Evolutionary conservation across 495 filamentous ascomycete genomes (phyloP), one percentile per base, ranked within the genome.

Genomic region (Polyplosphaeria fusca): DNA sequence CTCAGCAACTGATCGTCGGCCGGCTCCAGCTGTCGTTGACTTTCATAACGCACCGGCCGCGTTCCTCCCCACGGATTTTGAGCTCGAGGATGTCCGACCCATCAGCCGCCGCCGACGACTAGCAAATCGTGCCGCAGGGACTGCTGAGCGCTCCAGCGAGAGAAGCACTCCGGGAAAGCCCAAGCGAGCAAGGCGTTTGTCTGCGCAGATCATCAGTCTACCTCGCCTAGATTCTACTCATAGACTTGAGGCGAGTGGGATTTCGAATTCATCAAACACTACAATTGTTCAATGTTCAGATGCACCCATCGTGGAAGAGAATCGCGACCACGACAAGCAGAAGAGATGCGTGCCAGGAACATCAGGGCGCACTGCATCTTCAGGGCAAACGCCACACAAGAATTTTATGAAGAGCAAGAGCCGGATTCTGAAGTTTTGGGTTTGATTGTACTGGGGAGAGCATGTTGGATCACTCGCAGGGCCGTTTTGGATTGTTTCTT

Each of bases 21-120:
- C 47, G 23, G 54, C 60, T 5, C 60, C 55, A 9, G 62, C 65
- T 25, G 35, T 63, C 2, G 64, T 67, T n/a, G 68, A 68, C 46
- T 70, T 70, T 42, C 68, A 70, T 41, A 70, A 60, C 37, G 51
- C 66, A 1, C 67, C 67, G 12, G 55, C 61, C 14, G 69, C 70
- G 0, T 74, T 74, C 54, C 58, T 74, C 2, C 71, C 71, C 0
- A 67, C 61, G 13, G 71, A 72, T 40, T 73, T 74, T 52, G 70
- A 69, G 28, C 48, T 73, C 14, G 43, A 64, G 28, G 60, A 60
- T 41, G 26, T 18, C 2, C 58, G 52, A 4, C 60, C 42, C n/a
- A 43, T 19, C 18, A 40, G 41, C 27, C 57, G 63, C 12, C 52
- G 47, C 1, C 58, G 58, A 37, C 40, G 58, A 22, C 19, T 61